A percentile compares a stretch with the other conserved stretches of the same genome.
phyloP scores from a whole-genome alignment of 2,329 filamentous ascomycete species.

The Colletotrichum orchidophilum region DNA sequence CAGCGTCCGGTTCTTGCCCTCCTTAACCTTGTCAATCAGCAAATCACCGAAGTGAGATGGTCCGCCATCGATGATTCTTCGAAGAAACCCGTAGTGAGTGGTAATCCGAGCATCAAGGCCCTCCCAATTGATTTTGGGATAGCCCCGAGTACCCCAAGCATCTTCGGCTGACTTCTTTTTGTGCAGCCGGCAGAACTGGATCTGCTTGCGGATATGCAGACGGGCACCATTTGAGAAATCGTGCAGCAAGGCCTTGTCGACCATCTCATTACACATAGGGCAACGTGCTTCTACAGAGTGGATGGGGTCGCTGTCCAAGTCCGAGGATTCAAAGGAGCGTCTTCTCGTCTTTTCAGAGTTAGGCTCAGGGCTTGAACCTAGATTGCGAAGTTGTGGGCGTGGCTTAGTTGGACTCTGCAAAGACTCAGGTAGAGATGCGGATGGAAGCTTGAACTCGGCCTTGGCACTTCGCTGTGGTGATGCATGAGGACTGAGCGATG shows the following conservation, averaged over 20 bases:
- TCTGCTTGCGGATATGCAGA: slow-evolving; percentile 67
- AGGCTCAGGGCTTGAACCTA: background rate
- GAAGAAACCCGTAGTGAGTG: slow-evolving; percentile 63
- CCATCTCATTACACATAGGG: slow-evolving; percentile 71
- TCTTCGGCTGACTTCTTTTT: slow-evolving; percentile 62
- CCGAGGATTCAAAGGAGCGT: slow-evolving; percentile 20
- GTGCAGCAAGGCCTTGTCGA: slow-evolving; percentile 65
- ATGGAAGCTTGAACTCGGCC: slow-evolving; percentile 3
- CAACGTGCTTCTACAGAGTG: slow-evolving; percentile 51
- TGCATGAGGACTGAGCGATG: slow-evolving; percentile 21
- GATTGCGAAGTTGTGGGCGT: background rate
- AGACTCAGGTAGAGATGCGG: slow-evolving; percentile 5
- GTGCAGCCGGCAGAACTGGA: slow-evolving; percentile 72
- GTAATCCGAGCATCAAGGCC: slow-evolving; percentile 67
- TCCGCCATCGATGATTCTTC: slow-evolving; percentile 67
- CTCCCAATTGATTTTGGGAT: slow-evolving; percentile 78
- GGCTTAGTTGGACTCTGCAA: slow-evolving; percentile 3
- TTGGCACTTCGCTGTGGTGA: background rate
- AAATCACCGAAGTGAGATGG: slow-evolving; percentile 69
- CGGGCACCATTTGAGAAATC: slow-evolving; percentile 57
- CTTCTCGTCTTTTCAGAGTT: background rate
- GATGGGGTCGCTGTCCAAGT: slow-evolving; percentile 14
- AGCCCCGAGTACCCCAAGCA: slow-evolving; percentile 61
- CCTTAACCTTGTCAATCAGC: slow-evolving; percentile 63
- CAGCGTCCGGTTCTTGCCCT: slow-evolving; percentile 68